A percentile compares a stretch with the other conserved stretches of the same genome.
phyloP scores from a whole-genome alignment of 805 yeast species.

The Wickerhamiella qilinensis region DNA sequence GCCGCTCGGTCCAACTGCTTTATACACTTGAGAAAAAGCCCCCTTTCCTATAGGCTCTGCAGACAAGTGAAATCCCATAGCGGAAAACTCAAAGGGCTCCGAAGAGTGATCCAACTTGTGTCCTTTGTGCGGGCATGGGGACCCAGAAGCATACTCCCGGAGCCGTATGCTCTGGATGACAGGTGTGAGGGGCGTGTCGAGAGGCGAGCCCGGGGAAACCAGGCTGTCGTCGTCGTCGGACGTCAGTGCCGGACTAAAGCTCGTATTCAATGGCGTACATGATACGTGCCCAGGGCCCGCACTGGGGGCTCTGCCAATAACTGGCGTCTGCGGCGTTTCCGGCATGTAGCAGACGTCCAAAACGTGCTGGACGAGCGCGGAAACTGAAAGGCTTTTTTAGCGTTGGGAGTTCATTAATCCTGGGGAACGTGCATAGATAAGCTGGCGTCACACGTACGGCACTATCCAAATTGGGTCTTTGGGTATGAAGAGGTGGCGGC shows the following conservation, averaged over 20 bases:
- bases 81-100: neutral
- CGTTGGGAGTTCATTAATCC: no score
- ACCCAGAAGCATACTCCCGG: neutral
- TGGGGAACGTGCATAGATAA: neutral
- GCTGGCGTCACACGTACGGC: no score
- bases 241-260: neutral
- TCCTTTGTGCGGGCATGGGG: neutral
- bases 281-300: neutral
- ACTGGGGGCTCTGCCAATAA: neutral
- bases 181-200: neutral
- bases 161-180: neutral
- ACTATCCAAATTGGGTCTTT: no score
- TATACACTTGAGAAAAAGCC: slow-evolving; percentile 7
- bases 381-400: no score
- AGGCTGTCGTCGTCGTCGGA: neutral
- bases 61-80: neutral
- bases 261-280: neutral
- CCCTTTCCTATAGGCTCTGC: slow-evolving; percentile 8
- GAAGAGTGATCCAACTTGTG: neutral
- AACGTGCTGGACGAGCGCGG: no score
- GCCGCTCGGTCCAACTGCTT: slow-evolving; percentile 2
- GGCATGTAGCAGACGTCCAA: no score
- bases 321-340: neutral
- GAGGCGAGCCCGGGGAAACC: neutral
- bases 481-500: no score